A percentile compares a stretch with the other conserved stretches of the same genome.
These are phyloP conservation scores for Linnemannia elongata DNA, from an alignment of 192 early-diverging fungal genomes.

Conservation along the genomic window DNA sequence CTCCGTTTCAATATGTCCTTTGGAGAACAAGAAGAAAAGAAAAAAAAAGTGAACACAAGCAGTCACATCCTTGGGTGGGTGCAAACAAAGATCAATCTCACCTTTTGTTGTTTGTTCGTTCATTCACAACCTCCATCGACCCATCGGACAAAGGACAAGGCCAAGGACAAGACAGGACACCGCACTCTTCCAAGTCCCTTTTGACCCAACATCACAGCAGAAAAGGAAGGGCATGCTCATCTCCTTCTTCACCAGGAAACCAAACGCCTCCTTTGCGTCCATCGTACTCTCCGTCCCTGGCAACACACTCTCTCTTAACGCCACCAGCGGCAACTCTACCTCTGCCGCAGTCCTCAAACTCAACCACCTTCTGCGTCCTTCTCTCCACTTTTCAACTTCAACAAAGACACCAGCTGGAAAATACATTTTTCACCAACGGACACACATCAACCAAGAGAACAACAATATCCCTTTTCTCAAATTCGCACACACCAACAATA, in stretches of 20 bases:
- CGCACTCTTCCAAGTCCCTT: neutral
- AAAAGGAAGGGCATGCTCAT: constrained; percentile 33
- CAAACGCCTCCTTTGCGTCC: constrained; percentile 13
- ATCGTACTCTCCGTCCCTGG: neutral
- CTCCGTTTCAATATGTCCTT: too few species aligned
- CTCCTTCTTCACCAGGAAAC: constrained; percentile 14
- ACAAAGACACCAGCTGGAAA: constrained; percentile 3
- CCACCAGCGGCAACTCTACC: neutral
- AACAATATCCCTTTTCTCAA: constrained; percentile 48
- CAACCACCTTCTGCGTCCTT: neutral
- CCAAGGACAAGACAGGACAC: neutral
- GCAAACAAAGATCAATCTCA: neutral
- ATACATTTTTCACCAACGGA: constrained; percentile 16
- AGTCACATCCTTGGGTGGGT: neutral
- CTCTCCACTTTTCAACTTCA: constrained; percentile 19
- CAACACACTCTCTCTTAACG: neutral
- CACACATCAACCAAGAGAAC: neutral
- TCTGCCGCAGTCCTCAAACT: neutral
- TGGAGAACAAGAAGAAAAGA: neutral
- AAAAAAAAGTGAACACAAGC: neutral
- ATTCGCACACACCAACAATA: constrained; percentile 13
- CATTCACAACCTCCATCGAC: neutral
- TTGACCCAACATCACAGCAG: neutral
- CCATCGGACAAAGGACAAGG: neutral
- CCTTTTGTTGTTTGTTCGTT: constrained; percentile 1